Conservation (phyloP, 768 basidiomycete genomes). For the Boletus vermiculosoides region DNA sequence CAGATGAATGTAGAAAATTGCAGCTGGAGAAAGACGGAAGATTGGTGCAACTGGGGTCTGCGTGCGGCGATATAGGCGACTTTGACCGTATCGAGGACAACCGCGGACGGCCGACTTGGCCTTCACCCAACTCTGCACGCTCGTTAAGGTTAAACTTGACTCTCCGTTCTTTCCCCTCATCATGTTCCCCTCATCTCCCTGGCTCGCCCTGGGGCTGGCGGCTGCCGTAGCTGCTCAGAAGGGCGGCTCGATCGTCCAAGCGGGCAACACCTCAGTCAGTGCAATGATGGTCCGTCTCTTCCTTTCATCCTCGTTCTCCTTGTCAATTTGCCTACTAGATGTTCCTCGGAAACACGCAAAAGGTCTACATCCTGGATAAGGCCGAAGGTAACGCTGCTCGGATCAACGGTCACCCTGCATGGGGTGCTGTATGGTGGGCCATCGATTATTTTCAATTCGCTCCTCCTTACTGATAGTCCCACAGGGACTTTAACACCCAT, state of each 20-base stretch:
- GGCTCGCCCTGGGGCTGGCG: constrained; percentile 48
- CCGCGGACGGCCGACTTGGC: background rate
- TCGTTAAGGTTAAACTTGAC: constrained; percentile 3
- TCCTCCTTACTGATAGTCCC: background rate
- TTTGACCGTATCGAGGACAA: background rate
- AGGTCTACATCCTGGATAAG: constrained; percentile 92
- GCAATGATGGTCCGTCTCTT: constrained; percentile 51
- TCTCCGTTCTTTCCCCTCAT: constrained; percentile 8
- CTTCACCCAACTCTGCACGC: constrained; percentile 9
- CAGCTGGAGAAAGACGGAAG: background rate
- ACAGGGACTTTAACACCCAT: constrained; percentile 26
- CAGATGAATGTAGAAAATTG: background rate
- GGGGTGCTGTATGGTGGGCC: constrained; percentile 64
- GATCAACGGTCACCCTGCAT: constrained; percentile 70
- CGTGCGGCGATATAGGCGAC: background rate
- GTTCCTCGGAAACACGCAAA: constrained; percentile 77
- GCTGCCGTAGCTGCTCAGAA: constrained; percentile 27
- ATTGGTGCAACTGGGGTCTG: constrained; percentile 3
- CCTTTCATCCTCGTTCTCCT: background rate
- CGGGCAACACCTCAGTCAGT: constrained; percentile 41
- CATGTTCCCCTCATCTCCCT: constrained; percentile 35
- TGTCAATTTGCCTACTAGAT: constrained; percentile 42
- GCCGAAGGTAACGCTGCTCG: constrained; percentile 70
- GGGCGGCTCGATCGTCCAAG: constrained; percentile 25
- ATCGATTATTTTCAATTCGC: background rate